A percentile compares a stretch with the other conserved stretches of the same genome.
Evolutionary conservation across 257 asterid genomes (phyloP).

Genomic region (Datura wrightii): DNA sequence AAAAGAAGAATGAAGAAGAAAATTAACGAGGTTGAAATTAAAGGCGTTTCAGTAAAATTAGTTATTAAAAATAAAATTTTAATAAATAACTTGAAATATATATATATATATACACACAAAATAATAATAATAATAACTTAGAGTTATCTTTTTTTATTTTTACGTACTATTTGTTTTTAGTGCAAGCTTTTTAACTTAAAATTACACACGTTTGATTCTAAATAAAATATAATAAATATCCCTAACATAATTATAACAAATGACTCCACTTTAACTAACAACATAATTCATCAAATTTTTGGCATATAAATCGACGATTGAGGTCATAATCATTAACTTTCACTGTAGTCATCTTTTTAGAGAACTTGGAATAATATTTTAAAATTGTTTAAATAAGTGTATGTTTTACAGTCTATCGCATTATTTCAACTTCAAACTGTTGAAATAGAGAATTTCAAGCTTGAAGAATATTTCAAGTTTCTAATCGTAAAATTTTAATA

Average conservation of each 20-base stretch:
- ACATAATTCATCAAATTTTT: slow-evolving; percentile 47
- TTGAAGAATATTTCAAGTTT: too few species aligned
- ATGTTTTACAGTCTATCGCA: neutral
- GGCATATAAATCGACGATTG: slow-evolving; percentile 46
- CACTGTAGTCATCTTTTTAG: neutral
- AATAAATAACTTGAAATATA: too few species aligned
- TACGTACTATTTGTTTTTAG: too few species aligned
- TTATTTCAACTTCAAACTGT: neutral
- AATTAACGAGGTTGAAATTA: slow-evolving; percentile 26
- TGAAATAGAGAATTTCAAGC: neutral
- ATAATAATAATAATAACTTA: too few species aligned
- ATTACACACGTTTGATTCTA: slow-evolving; percentile 11
- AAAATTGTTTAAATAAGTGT: too few species aligned
- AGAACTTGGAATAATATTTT: neutral
- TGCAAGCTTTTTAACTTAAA: neutral
- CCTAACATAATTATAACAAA: slow-evolving; percentile 53
- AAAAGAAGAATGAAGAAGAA: neutral
- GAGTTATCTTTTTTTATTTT: too few species aligned
- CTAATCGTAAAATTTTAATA: too few species aligned
- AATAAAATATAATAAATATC: neutral
- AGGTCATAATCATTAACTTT: slow-evolving; percentile 32
- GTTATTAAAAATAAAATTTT: too few species aligned
- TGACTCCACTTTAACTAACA: slow-evolving; percentile 45
- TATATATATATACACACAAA: too few species aligned
- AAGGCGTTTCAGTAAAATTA: too few species aligned